Evolutionary conservation across 2,329 filamentous ascomycete species (phyloP), one percentile per base, ranked within the genome.

Genomic region (Talaromyces funiculosus): DNA sequence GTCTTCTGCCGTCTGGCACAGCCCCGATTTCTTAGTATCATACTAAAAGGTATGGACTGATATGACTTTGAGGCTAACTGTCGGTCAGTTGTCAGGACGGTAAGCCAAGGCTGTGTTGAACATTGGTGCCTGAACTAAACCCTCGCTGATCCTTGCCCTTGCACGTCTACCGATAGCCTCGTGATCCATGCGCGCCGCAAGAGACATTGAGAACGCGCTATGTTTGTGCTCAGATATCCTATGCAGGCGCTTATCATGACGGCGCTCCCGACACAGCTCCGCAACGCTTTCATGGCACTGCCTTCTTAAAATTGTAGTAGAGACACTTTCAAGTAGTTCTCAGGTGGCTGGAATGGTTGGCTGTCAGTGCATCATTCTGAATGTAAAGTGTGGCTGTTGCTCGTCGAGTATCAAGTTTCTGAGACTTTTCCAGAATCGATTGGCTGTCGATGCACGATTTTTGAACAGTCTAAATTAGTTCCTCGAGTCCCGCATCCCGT

Each of bases 21-120:
- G 64, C 47, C 33, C 61, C 61, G 31, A 62, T 47, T 20, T 47
- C 43, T 51, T 54, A 45, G 53, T 67, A 65, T 49, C 0, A 95
- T 92, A 64, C 81, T 97, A 55, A 94, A 94, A 72, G 90, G 93
- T 72, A 97, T 97, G 92, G 89, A 84, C 73, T 58, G 63, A 20
- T 20, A 38, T 53, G 35, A 26, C 35, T 47, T 43, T 45, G 43
- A 35, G 35, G 20, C 54, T 38, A 33, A 42, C 24, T 37, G 54
- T 33, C 22, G 60, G 59, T 49, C 18, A n/a, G 26, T 33, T 20
- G 47, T 16, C 88, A 90, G 1, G 81, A 93, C 26, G 89, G 95
- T 45, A 78, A 96, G n/a, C 58, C 47, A 33, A 51, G 47, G 47
- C 47, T 33, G 47, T 51, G 26, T 51, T 22, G 18, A 51, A 33